A percentile compares a stretch with the other conserved stretches of the same genome.
Evolutionary conservation across 1,284 basidiomycete species (phyloP).

Genomic region (Leucoagaricus sp.): DNA sequence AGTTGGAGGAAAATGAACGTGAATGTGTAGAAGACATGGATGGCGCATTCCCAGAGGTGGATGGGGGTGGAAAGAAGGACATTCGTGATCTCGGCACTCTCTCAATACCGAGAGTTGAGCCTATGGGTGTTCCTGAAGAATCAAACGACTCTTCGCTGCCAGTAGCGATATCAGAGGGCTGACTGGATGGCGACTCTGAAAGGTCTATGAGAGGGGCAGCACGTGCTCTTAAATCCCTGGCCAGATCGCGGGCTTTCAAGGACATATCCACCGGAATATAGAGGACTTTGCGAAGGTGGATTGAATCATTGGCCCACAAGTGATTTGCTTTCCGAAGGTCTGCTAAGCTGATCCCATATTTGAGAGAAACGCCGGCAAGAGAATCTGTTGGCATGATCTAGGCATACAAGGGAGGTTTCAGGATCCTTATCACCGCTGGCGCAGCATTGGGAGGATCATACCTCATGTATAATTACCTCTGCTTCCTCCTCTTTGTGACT

Average conservation of each 20-base stretch:
- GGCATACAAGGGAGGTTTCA: neutral
- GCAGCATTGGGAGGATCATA: conserved; percentile 23
- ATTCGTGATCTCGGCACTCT: conserved; percentile 55
- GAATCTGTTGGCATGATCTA: conserved; percentile 78
- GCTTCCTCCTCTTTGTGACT: conserved; percentile 36
- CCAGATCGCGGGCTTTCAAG: conserved; percentile 32
- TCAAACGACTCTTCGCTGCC: conserved; percentile 13
- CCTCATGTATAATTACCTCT: conserved; percentile 59
- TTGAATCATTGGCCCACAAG: conserved; percentile 87
- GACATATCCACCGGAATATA: conserved; percentile 71
- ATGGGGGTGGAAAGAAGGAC: conserved; percentile 61
- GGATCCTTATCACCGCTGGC: neutral
- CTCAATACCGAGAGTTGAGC: conserved; percentile 37
- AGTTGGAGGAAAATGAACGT: conserved; percentile 18
- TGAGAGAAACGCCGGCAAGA: conserved; percentile 81
- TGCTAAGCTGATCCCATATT: conserved; percentile 82
- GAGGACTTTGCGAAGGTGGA: conserved; percentile 82
- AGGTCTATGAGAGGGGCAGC: conserved; percentile 2
- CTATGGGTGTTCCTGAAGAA: conserved; percentile 19
- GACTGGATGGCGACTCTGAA: conserved; percentile 14
- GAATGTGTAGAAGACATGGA: conserved; percentile 16
- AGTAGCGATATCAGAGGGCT: conserved; percentile 27
- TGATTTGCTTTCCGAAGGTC: conserved; percentile 87
- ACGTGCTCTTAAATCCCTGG: conserved; percentile 7
- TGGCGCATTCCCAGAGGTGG: conserved; percentile 18